Base-by-base conservation (phyloP, 1,284 basidiomycete genomes). In the Cryptococcus deneoformans region DNA sequence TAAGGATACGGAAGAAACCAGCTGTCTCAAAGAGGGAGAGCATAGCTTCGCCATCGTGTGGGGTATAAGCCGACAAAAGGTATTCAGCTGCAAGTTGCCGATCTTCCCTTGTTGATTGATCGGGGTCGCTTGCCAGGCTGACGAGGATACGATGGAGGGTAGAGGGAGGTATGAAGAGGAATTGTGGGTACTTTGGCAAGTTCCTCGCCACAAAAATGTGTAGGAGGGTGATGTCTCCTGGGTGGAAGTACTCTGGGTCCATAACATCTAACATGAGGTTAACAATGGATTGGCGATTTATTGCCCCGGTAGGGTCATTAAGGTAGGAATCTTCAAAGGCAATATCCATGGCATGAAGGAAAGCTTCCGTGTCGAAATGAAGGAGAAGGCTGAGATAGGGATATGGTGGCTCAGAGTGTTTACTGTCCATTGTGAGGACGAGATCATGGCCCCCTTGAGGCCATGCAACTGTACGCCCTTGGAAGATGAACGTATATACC, bases 141-240 rank as follows among this genome's bases (percentile, higher is more conserved):
- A 89, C 81, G 40, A 99, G 84, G 62, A 98, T 86, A 45, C 80
- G 80, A 62, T 92, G 87, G 5, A 93, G 81, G 1, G 84, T 80
- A 46, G 83, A 86, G 2, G 84, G 85, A 0, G 86, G 77, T 42
- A 94, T 82, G 57, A 83, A 79, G 58, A 98, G 83, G 77, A 88
- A 93, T 76, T 97, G 93, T 0, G 89, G 87, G 76, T 98, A 99
- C 78, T 98, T 99, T 0, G 96, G 91, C 12, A 96, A 85, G 73
- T 98, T 99, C 57, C 94, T 88, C 1, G 96, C 91, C 57, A 98
- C 84, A 76, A 99, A 99, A 64, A 99, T 97, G 72, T 93, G 86
- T 50, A 95, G 82, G 74, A 99, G 91, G 2, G 89, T 91, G 52
- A 81, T 79, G 70, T 90, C 90, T 39, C 81, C 78, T 12, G 84